These are phyloP conservation scores for Bipolaris oryzae DNA, from an alignment of 2,329 filamentous ascomycete genomes.

Conservation along the genomic window DNA sequence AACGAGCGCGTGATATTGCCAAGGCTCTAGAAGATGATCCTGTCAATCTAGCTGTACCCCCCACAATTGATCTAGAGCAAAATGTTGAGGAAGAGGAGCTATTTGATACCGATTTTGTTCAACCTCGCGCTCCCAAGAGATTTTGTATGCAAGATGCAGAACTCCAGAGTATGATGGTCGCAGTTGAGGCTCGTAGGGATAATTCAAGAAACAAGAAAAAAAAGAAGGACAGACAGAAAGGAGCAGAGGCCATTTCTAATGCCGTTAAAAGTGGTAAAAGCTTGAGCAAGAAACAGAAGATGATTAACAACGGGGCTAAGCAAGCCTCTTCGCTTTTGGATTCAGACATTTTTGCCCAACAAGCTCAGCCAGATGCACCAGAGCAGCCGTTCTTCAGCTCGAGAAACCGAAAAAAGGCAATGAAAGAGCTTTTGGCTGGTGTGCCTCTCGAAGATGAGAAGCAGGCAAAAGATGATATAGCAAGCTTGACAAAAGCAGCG, in stretches of 20 bases:
- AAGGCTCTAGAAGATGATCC: constrained; percentile 17
- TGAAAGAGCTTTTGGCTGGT: constrained; percentile 50
- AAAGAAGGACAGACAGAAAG: constrained; percentile 17
- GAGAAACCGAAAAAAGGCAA: constrained; percentile 38
- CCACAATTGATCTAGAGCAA: neutral
- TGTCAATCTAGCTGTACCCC: constrained; percentile 19
- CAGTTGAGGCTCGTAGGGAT: constrained; percentile 32
- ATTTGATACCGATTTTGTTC: constrained; percentile 5
- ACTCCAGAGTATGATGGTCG: constrained; percentile 37
- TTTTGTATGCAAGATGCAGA: constrained; percentile 37
- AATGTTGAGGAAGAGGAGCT: constrained; percentile 14
- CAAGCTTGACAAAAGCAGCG: constrained; percentile 47
- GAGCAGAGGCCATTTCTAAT: neutral
- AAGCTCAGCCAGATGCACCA: constrained; percentile 28
- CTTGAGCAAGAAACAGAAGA: constrained; percentile 26
- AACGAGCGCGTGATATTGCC: constrained; percentile 23
- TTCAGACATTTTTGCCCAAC: constrained; percentile 42
- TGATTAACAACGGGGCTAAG: constrained; percentile 21
- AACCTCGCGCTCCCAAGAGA: constrained; percentile 11
- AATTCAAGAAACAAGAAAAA: constrained; percentile 35
- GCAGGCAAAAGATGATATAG: constrained; percentile 45
- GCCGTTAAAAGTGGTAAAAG: constrained; percentile 12
- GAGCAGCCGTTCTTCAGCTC: constrained; percentile 35
- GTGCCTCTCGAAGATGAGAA: constrained; percentile 47
- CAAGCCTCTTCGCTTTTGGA: constrained; percentile 36